Evolutionary conservation across 2,329 filamentous ascomycete genomes (phyloP).

Genomic region (Trichoderma afroharzianum): DNA sequence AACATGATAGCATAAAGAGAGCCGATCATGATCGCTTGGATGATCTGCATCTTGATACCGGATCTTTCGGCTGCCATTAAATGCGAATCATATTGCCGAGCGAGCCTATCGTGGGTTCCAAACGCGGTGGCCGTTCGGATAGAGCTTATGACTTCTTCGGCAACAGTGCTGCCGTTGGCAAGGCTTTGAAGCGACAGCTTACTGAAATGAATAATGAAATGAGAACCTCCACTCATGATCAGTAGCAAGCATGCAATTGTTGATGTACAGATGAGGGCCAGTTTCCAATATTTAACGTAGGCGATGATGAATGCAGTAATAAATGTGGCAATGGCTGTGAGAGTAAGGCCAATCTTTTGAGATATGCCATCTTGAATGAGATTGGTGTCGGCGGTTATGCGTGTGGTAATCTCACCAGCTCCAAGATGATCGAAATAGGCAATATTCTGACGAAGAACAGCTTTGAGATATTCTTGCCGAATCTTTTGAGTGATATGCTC

Average conservation of each 20-base stretch:
- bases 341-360: constrained; percentile 44
- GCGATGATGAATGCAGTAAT: constrained; percentile 46
- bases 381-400: constrained; percentile 42
- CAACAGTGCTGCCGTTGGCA: constrained; percentile 22
- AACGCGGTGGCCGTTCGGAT: constrained; percentile 39
- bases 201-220: neutral
- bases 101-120: constrained; percentile 32
- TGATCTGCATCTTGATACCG: constrained; percentile 31
- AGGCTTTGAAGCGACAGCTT: neutral
- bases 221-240: neutral
- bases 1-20: constrained; percentile 34
- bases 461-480: constrained; percentile 42
- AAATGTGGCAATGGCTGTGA: constrained; percentile 40
- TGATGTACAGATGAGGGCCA: constrained; percentile 40
- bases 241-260: neutral
- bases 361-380: constrained; percentile 53
- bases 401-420: constrained; percentile 34
- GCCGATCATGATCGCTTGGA: constrained; percentile 32
- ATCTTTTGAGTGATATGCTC: constrained; percentile 37
- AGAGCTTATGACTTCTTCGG: constrained; percentile 38
- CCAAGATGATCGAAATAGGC: constrained; percentile 44
- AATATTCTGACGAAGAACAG: constrained; percentile 46
- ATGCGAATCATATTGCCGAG: constrained; percentile 28
- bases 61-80: constrained; percentile 23
- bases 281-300: constrained; percentile 48